phyloP scores from a whole-genome alignment of 2,329 filamentous ascomycete species.

The Leptosphaerulina australis region DNA sequence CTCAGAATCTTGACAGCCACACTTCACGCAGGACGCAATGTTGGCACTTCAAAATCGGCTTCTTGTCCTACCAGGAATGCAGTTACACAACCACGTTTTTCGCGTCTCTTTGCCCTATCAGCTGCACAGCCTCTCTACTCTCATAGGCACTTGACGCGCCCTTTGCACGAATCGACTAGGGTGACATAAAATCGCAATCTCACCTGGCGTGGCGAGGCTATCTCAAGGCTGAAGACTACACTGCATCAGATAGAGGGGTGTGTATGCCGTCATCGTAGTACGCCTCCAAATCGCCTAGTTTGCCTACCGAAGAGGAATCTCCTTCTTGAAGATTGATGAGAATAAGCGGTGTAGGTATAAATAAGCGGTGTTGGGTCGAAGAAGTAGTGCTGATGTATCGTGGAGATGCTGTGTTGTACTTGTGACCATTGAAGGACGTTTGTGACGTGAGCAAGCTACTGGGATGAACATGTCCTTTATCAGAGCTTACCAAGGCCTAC shows the following conservation, averaged over 20 bases:
- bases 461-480: too few species aligned
- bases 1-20: too few species aligned
- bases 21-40: too few species aligned
- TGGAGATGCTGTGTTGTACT: too few species aligned
- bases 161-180: neutral
- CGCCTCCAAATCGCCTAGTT: constrained; percentile 1
- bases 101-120: neutral
- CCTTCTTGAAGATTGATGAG: neutral
- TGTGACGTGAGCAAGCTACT: too few species aligned
- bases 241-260: neutral
- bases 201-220: neutral
- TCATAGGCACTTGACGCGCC: neutral
- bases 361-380: neutral
- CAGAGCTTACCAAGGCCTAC: too few species aligned
- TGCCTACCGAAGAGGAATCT: constrained; percentile 2
- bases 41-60: too few species aligned
- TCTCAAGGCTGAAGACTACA: neutral
- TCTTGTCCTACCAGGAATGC: too few species aligned
- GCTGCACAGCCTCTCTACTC: neutral
- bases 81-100: too few species aligned
- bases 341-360: neutral
- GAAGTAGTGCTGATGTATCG: too few species aligned
- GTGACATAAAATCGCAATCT: constrained; percentile 1
- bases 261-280: neutral
- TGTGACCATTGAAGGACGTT: too few species aligned